Base-by-base conservation (phyloP, 305 asterid species). In the Fraxinus sp. region DNA sequence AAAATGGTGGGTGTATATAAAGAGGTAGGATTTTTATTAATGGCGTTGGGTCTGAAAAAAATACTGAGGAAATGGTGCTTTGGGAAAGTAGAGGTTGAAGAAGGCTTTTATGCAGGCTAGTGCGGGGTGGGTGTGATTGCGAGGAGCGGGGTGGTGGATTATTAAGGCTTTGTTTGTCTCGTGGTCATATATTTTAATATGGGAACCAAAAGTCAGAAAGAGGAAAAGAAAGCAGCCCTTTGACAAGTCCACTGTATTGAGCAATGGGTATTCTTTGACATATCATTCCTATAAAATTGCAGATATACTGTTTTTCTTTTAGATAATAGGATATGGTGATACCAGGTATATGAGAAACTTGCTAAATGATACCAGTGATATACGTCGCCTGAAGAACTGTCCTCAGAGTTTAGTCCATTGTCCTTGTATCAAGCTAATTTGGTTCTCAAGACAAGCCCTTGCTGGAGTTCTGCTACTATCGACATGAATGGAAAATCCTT, bases 211-310 rank as follows among this genome's bases (percentile, higher is more conserved):
- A 80, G 85, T 44, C 22, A 81, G 85, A 32, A 79, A 82, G 83
- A 94, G 90, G 88, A 92, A 83, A 86, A 93, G 90, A 84, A 91
- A 80, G 68, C 91, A 84, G 78, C 84, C 57, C 79, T 92, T 36
- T 22, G 97, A 93, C 41, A 77, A 78, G 41, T 0, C 88, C 52
- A 85, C 89, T 20, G 93, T 92, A 44, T 80, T 96, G 79, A 85
- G 88, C 79, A 94, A 94, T 59, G 30, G 7, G 99, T 94, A 91
- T 76, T 91, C 33, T 80, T 82, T 78, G 13, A 16, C 70, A 73
- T 84, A 9, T 80, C 39, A 68, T 74, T 78, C 6, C 41, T 22
- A 26, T 64, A 9, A 14, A 14, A 4, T 76, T 62, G 24, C 7
- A 16, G 7, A 7, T 18, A 11, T 52, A 13, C 46, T 7, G 11